Percentiles rank a stretch among this genome's conserved stretches.
Evolutionary conservation across 2,329 filamentous ascomycete species (phyloP).

Genomic region (Colletotrichum melonis): DNA sequence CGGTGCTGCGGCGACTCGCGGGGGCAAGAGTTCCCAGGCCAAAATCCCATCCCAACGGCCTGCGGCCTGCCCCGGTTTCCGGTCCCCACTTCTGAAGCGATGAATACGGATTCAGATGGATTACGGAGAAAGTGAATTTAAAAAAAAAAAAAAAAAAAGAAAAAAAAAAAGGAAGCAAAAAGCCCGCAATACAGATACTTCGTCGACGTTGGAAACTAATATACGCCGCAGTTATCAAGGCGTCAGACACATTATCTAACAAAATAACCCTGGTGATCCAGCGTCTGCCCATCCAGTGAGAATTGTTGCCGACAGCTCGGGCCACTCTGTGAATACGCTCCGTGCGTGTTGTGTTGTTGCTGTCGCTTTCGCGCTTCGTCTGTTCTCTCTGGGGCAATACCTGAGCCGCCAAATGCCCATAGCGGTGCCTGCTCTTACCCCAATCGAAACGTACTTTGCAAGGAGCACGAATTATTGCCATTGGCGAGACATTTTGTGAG

Average conservation of each 20-base stretch:
- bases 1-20: not conserved
- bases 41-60: not conserved
- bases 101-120: not conserved
- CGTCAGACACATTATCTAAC: no score
- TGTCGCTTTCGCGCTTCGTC: not conserved
- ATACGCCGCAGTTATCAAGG: no score
- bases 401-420: slow-evolving; percentile 19
- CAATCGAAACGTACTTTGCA: slow-evolving; percentile 26
- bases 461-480: not conserved
- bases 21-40: not conserved
- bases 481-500: not conserved
- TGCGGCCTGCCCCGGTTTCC: not conserved
- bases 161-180: not conserved
- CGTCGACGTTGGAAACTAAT: no score
- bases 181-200: no score
- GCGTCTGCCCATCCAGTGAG: slow-evolving; percentile 12
- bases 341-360: not conserved
- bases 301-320: slow-evolving; percentile 6
- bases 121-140: not conserved
- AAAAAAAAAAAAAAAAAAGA: not conserved
- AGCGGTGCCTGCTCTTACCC: slow-evolving; percentile 28
- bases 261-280: not conserved
- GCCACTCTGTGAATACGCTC: not conserved
- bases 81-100: not conserved
- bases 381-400: not conserved